phyloP scores from a whole-genome alignment of 179 eudicot genomes.

The Pouteria campechiana region DNA sequence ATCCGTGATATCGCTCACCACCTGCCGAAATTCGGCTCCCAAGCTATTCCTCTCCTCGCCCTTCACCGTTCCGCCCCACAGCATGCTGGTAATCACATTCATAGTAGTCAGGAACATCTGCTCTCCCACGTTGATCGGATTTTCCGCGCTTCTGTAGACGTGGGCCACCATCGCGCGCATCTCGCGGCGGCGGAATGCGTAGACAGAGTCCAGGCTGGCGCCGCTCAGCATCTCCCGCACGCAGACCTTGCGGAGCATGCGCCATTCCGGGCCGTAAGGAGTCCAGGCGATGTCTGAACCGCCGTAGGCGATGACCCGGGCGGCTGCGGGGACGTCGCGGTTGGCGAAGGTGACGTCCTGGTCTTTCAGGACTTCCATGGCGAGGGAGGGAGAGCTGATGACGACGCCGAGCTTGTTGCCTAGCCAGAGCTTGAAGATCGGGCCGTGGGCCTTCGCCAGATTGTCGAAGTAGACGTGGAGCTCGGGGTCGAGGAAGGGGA shows the following conservation, averaged over 20 bases:
- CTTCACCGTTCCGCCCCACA: constrained; percentile 58
- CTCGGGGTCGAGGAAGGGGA: constrained; percentile 49
- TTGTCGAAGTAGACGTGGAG: constrained; percentile 43
- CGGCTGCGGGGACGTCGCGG: constrained; percentile 50
- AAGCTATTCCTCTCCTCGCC: constrained; percentile 24
- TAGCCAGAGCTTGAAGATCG: constrained; percentile 37
- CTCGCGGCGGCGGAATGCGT: constrained; percentile 27
- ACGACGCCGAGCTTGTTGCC: constrained; percentile 40
- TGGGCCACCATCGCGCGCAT: constrained; percentile 19
- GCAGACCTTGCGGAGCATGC: constrained; percentile 46
- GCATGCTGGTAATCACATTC: constrained; percentile 46
- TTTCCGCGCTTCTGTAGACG: constrained; percentile 14
- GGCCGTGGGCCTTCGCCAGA: constrained; percentile 41
- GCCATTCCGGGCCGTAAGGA: constrained; percentile 53
- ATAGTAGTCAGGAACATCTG: constrained; percentile 31
- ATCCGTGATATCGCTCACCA: constrained; percentile 16
- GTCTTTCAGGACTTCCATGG: constrained; percentile 44
- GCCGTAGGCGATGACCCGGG: constrained; percentile 25
- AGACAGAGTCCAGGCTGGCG: constrained; percentile 32
- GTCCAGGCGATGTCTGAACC: constrained; percentile 38
- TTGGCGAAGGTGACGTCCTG: constrained; percentile 55
- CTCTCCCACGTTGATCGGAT: constrained; percentile 28
- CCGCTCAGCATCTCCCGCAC: constrained; percentile 52
- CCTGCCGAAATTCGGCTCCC: constrained; percentile 27
- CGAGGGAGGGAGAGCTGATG: constrained; percentile 33